Evolutionary conservation across 306 rosid species (phyloP).

Genomic region (Vicia sativa): DNA sequence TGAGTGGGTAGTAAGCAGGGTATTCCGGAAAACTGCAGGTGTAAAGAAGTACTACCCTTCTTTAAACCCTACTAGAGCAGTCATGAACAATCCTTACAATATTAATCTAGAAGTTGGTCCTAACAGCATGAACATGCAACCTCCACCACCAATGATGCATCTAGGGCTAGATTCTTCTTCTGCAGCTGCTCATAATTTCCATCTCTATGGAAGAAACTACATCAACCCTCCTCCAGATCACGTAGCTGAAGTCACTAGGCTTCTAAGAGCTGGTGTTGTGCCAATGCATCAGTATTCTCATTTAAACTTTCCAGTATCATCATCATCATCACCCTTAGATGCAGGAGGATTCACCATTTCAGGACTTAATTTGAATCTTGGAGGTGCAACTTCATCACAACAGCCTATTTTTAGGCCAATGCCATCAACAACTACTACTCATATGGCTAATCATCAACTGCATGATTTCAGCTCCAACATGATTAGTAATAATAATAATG

Average conservation of each 20-base stretch:
- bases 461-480: conserved; percentile 27
- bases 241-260: conserved; percentile 31
- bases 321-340: neutral
- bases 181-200: conserved; percentile 38
- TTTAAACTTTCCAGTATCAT: conserved; percentile 18
- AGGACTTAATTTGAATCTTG: conserved; percentile 40
- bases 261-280: conserved; percentile 45
- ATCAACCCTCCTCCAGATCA: conserved; percentile 51
- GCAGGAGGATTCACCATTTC: conserved; percentile 36
- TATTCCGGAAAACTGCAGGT: conserved; percentile 81
- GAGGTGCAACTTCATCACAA: conserved; percentile 32
- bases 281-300: conserved; percentile 28
- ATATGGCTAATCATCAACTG: neutral
- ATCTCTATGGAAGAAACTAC: conserved; percentile 60
- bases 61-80: conserved; percentile 56
- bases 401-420: conserved; percentile 26
- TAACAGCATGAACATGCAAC: conserved; percentile 34
- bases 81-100: conserved; percentile 52
- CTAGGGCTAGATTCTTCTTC: conserved; percentile 55
- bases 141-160: conserved; percentile 66
- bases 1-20: conserved; percentile 92
- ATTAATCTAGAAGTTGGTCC: conserved; percentile 54
- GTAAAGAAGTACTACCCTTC: conserved; percentile 67
- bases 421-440: conserved; percentile 15
- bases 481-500: conserved; percentile 3